Percentiles rank a stretch among this genome's conserved stretches.
Conservation (phyloP, 768 basidiomycete species). For the Ramaria sp. region DNA sequence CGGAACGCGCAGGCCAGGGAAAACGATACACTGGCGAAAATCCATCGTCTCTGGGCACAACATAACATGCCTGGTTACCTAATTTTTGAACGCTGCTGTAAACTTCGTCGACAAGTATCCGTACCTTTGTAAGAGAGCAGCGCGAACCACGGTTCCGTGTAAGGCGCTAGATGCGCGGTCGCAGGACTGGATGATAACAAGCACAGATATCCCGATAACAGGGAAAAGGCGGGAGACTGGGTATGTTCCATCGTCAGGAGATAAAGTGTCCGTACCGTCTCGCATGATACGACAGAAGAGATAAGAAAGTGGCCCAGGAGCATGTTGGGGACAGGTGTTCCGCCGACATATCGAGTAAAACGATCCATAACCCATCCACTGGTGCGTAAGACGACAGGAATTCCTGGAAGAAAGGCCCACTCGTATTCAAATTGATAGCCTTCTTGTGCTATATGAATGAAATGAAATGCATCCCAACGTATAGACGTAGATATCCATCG, state of each 20-base stretch:
- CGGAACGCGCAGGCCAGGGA: slow-evolving; percentile 54
- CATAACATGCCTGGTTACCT: slow-evolving; percentile 44
- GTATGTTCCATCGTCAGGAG: slow-evolving; percentile 50
- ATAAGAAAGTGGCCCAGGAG: slow-evolving; percentile 19
- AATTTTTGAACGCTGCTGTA: not conserved
- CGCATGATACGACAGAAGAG: slow-evolving; percentile 26
- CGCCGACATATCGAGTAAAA: not conserved
- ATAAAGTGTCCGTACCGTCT: slow-evolving; percentile 37
- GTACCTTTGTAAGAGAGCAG: slow-evolving; percentile 65
- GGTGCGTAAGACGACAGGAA: slow-evolving; percentile 42
- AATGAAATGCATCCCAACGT: slow-evolving; percentile 89
- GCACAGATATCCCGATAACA: slow-evolving; percentile 54
- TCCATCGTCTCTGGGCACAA: slow-evolving; percentile 40
- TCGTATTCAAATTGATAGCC: slow-evolving; percentile 64
- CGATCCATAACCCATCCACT: slow-evolving; percentile 17
- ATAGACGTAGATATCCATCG: slow-evolving; percentile 20
- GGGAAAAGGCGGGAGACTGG: slow-evolving; percentile 44
- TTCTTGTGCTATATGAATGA: slow-evolving; percentile 50
- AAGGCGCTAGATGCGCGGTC: slow-evolving; percentile 59
- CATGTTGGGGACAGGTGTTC: not conserved
- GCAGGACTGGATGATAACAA: slow-evolving; percentile 75
- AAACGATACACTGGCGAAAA: slow-evolving; percentile 50
- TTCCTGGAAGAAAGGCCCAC: slow-evolving; percentile 80
- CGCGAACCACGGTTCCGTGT: slow-evolving; percentile 82
- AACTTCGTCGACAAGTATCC: slow-evolving; percentile 11